phyloP scores from a whole-genome alignment of 768 basidiomycete genomes.

The Harrya chromipes region DNA sequence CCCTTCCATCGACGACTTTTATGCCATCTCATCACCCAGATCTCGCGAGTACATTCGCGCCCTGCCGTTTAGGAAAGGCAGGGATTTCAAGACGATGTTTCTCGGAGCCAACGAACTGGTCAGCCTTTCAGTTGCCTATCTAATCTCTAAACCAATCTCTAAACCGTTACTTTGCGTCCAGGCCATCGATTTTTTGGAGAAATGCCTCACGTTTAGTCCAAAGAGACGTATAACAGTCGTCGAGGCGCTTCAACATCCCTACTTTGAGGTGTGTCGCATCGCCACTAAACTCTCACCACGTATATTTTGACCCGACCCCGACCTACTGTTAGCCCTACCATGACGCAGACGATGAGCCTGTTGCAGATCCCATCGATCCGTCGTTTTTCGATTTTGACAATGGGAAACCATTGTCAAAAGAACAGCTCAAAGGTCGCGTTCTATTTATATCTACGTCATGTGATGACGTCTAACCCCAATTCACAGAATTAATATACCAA shows the following conservation, averaged over 20 bases:
- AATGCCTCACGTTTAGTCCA: conserved; percentile 82
- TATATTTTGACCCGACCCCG: too few relatives aligned
- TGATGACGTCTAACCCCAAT: background rate
- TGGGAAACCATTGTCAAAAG: conserved; percentile 59
- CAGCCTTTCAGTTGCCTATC: conserved; percentile 5
- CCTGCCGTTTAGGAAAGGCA: conserved; percentile 81
- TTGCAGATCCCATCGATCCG: conserved; percentile 69
- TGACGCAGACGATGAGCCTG: conserved; percentile 86
- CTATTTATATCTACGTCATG: background rate
- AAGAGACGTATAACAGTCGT: conserved; percentile 85
- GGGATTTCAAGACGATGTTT: conserved; percentile 65
- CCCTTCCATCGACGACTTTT: conserved; percentile 89
- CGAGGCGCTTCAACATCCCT: conserved; percentile 86
- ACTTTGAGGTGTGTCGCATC: conserved; percentile 60
- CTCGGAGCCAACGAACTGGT: conserved; percentile 71
- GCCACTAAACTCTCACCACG: too few relatives aligned
- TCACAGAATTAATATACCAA: conserved; percentile 44
- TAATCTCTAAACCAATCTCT: too few relatives aligned
- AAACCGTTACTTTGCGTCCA: conserved; percentile 23
- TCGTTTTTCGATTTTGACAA: conserved; percentile 84
- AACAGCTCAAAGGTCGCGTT: conserved; percentile 59
- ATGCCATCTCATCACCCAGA: conserved; percentile 79
- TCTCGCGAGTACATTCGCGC: conserved; percentile 88
- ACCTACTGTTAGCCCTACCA: conserved; percentile 68
- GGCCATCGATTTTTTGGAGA: conserved; percentile 77